These are phyloP conservation scores for Monosporascus sp. DNA, from an alignment of 2,329 filamentous ascomycete species.

Conservation along the genomic window DNA sequence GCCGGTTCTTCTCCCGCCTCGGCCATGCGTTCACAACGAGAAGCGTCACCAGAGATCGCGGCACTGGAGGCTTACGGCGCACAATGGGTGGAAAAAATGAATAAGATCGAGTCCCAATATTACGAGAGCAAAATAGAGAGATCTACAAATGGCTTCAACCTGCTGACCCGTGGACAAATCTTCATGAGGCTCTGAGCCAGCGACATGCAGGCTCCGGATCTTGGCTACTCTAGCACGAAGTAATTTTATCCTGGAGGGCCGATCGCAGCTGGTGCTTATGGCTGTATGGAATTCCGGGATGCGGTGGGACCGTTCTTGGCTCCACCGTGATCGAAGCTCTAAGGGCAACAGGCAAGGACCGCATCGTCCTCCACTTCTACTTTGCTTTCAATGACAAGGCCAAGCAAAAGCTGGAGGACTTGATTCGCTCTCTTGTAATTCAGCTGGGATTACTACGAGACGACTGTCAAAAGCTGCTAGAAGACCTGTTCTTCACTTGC, in stretches of 20 bases:
- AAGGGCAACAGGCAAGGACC: background rate
- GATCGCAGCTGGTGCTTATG: slow-evolving; percentile 26
- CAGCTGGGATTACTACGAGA: slow-evolving; percentile 26
- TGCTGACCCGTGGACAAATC: slow-evolving; percentile 17
- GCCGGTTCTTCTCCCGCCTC: no score
- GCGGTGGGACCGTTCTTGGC: slow-evolving; percentile 37
- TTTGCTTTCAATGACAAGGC: slow-evolving; percentile 33
- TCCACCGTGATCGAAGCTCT: slow-evolving; percentile 30
- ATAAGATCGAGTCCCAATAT: no score
- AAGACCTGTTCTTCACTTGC: slow-evolving; percentile 4
- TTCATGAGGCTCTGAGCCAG: slow-evolving; percentile 23
- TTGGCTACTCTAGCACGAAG: slow-evolving; percentile 28
- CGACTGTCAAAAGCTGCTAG: slow-evolving; percentile 11
- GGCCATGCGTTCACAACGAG: no score
- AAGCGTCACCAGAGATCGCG: no score
- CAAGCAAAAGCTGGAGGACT: slow-evolving; percentile 29
- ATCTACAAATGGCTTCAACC: no score
- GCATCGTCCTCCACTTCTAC: slow-evolving; percentile 26
- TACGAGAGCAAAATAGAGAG: no score
- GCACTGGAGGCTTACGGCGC: no score
- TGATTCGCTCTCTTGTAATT: slow-evolving; percentile 31
- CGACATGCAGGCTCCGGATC: slow-evolving; percentile 27
- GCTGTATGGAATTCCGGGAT: slow-evolving; percentile 36
- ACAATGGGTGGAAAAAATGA: no score
- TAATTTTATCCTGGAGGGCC: slow-evolving; percentile 27